Conservation (phyloP, 2,329 filamentous ascomycete species). For the Diaporthe australafricana region DNA sequence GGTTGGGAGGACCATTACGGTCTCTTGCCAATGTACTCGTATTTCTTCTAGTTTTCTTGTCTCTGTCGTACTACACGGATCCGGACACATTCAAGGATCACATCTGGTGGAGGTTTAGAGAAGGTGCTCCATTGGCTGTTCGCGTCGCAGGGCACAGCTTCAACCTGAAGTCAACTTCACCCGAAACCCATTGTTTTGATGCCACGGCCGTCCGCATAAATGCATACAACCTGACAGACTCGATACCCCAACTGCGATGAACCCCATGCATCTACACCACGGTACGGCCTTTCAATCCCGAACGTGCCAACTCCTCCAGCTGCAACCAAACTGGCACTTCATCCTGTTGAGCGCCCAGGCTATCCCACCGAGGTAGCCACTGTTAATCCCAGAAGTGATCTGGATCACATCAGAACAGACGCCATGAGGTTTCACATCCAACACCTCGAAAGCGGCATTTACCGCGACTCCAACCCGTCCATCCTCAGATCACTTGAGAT, state of each 20-base stretch:
- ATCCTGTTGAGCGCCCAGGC: not conserved
- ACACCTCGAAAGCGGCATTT: not conserved
- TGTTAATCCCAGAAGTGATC: not conserved
- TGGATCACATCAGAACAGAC: not conserved
- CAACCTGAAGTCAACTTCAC: not conserved
- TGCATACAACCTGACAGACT: constrained; percentile 2
- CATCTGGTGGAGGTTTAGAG: not conserved
- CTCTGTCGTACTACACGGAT: not conserved
- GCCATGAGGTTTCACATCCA: not conserved
- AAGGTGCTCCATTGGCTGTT: not conserved
- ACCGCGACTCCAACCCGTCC: not conserved
- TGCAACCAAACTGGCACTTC: not conserved
- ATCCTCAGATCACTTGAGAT: not conserved
- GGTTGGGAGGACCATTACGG: not conserved
- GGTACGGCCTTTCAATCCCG: not conserved
- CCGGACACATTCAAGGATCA: not conserved
- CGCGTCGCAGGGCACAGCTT: not conserved
- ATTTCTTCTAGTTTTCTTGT: not conserved
- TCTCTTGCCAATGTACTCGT: not conserved
- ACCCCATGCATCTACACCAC: not conserved
- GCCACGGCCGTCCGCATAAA: not conserved
- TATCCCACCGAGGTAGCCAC: not conserved
- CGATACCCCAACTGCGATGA: not conserved
- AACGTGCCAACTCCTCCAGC: not conserved
- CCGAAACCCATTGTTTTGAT: not conserved